Conservation (phyloP, 2,329 filamentous ascomycete genomes). For the Chlorencoelia australis region DNA sequence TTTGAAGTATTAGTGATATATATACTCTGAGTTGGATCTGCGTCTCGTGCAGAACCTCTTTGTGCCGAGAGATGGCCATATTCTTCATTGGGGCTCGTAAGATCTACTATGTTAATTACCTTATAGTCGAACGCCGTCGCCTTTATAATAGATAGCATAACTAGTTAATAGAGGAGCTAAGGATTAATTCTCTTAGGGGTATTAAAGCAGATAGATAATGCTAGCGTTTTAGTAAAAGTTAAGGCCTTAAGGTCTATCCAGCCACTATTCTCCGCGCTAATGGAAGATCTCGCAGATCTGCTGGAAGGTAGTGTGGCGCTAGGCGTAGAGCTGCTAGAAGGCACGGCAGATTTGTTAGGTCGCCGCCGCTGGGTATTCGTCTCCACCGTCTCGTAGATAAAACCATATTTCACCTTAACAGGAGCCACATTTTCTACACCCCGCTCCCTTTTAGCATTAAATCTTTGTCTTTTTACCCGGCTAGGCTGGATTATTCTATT, state of each 20-base stretch:
- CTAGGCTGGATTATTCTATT: not conserved
- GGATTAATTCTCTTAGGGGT: not conserved
- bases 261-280: not conserved
- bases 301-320: not conserved
- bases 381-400: not conserved
- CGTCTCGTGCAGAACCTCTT: not conserved
- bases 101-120: not conserved
- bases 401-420: not conserved
- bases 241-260: not conserved
- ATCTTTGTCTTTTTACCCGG: not conserved
- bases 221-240: not conserved
- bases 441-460: not conserved
- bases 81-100: not conserved
- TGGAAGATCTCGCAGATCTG: not conserved
- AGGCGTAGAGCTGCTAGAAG: not conserved
- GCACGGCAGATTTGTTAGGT: not conserved
- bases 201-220: not conserved
- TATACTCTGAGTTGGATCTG: not conserved
- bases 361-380: not conserved
- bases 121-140: not conserved
- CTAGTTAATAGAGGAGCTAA: not conserved
- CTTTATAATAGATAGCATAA: not conserved
- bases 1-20: not conserved
- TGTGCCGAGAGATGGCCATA: not conserved
- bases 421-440: not conserved